Conservation (phyloP, 805 yeast genomes). For the Starmerella tilneyi region DNA sequence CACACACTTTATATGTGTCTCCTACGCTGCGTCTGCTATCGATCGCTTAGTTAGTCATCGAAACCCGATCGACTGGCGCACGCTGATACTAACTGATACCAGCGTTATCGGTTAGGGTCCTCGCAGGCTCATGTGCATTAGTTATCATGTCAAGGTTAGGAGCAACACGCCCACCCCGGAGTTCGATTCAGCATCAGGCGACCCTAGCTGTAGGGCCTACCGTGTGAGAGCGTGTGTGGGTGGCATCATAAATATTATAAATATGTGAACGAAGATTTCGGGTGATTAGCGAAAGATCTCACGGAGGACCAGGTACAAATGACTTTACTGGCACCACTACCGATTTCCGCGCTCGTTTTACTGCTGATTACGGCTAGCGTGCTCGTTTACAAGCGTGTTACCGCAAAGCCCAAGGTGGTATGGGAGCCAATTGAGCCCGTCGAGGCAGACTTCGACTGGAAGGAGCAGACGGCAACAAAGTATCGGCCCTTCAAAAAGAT, state of each 20-base stretch:
- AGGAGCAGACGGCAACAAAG: conserved; percentile 1
- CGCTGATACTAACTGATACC: not conserved
- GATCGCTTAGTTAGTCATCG: not conserved
- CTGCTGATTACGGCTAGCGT: not conserved
- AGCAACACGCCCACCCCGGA: not conserved
- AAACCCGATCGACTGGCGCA: conserved; percentile 2
- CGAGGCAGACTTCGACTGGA: conserved; percentile 10
- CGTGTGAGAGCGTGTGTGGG: too few species aligned
- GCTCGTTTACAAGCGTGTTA: not conserved
- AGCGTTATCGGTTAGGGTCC: too few species aligned
- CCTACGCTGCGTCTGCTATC: not conserved
- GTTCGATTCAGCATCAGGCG: not conserved
- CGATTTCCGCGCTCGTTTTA: too few species aligned
- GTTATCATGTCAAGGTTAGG: too few species aligned
- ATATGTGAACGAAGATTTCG: too few species aligned
- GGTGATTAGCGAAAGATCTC: too few species aligned
- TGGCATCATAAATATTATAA: too few species aligned
- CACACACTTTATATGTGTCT: not conserved
- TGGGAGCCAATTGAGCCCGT: conserved; percentile 8
- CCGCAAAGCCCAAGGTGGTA: not conserved
- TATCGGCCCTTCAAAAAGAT: conserved; percentile 51
- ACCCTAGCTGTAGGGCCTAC: too few species aligned
- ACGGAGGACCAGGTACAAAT: too few species aligned
- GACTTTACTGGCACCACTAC: too few species aligned
- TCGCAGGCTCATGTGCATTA: too few species aligned